Base-by-base conservation (phyloP, 2,329 filamentous ascomycete species). In the Fusarium palustre region DNA sequence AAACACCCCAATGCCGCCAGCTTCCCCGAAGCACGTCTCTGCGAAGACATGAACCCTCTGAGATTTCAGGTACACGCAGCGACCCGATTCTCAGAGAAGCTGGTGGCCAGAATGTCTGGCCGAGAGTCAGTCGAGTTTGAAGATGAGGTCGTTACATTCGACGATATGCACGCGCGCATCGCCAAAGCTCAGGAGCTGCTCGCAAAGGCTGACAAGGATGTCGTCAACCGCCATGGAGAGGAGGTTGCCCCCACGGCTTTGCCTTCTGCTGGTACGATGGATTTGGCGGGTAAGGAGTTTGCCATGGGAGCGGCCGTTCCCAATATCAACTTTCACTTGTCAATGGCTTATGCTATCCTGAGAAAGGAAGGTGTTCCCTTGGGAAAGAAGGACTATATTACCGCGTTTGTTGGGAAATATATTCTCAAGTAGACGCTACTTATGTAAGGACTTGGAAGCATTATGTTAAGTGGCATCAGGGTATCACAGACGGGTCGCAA, bases 301-400 rank as follows among this genome's bases (percentile, higher is more conserved):
- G 74, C 85, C 9, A 71, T 77, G 46, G 75, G 76, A 2, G 85
- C 81, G 74, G 81, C 80, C 3, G 64, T 88, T 28, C 87, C 88
- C 12, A 88, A 90, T 70, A 81, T 89, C 68, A 88, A 81, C 77
- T 91, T 91, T 74, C 89, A 91, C 73, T 68, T 85, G 7, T 82
- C 78, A 9, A 88, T 82, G 18, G 80, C 84, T n/a, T 90, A 91
- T 77, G 81, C 76, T 4, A 85, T 91, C 59, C 73, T 90, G 68
- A 80, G 88, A 58, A 82, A 81, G 66, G 82, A 86, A 75, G 88
- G 88, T 1, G 85, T 89, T n/a, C 81, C 81, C 0, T 20, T 91
- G n/a, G 87, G 86, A 18, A 90, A 90, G 80, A 55, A 63, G 39
- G 85, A 90, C 71, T 90, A 79, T 71, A 71, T 86, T 61, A 64